A percentile compares a stretch with the other conserved stretches of the same genome.
Evolutionary conservation across 2,329 filamentous ascomycete species (phyloP).

Genomic region (Endothia cerciana): DNA sequence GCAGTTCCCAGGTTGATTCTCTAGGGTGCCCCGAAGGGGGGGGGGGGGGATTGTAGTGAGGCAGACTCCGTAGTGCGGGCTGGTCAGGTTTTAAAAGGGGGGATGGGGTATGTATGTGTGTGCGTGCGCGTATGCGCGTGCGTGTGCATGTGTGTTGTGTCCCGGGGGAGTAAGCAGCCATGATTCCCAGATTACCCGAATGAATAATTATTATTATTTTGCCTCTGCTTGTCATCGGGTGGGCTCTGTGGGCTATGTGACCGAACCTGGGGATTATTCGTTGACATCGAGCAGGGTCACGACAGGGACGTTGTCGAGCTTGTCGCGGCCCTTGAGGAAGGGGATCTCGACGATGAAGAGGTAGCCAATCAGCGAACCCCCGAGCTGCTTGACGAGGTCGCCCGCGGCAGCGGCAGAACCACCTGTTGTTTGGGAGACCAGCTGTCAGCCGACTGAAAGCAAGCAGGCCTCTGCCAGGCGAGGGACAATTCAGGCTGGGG

Average conservation of each 20-base stretch:
- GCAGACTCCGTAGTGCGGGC: conserved; percentile 9
- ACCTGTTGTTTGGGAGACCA: conserved; percentile 56
- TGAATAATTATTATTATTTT: neutral
- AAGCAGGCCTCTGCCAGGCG: neutral
- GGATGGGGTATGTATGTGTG: neutral
- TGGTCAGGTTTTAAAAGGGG: neutral
- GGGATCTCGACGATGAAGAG: conserved; percentile 95
- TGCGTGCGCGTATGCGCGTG: neutral
- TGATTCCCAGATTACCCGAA: neutral
- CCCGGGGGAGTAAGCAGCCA: neutral
- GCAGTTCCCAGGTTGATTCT: neutral
- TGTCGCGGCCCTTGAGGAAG: conserved; percentile 88
- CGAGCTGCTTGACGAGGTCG: conserved; percentile 82
- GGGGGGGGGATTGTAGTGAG: neutral
- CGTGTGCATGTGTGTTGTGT: neutral
- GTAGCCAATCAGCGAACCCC: conserved; percentile 84
- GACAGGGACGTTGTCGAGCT: conserved; percentile 78
- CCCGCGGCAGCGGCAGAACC: conserved; percentile 89
- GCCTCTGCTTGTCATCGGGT: neutral
- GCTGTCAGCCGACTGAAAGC: conserved; percentile 13
- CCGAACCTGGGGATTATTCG: conserved; percentile 8
- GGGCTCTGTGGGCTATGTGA: neutral
- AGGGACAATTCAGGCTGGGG: neutral
- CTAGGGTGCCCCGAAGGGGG: neutral
- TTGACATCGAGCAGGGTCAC: conserved; percentile 74